Evolutionary conservation across 768 basidiomycete genomes (phyloP).

Genomic region (Hysterangium stoloniferum): DNA sequence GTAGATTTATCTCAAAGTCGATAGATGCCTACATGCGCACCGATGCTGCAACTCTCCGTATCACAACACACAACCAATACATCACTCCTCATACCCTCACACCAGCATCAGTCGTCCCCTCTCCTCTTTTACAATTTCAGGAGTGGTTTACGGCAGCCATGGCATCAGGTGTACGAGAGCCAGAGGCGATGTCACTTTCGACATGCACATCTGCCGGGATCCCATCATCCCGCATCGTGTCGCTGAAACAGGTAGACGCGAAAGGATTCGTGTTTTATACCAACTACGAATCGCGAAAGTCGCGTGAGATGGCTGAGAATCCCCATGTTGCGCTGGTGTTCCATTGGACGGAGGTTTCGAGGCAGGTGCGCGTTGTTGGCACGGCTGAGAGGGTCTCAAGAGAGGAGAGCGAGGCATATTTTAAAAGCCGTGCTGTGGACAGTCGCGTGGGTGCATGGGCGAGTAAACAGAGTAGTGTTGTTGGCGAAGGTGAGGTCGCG

Average conservation of each 20-base stretch:
- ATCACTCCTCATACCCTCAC: constrained; percentile 54
- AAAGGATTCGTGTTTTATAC: constrained; percentile 95
- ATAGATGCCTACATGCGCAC: constrained; percentile 5
- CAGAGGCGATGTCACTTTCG: constrained; percentile 81
- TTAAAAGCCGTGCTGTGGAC: constrained; percentile 69
- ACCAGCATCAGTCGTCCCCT: constrained; percentile 49
- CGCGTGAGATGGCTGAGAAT: constrained; percentile 66
- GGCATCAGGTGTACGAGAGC: constrained; percentile 57
- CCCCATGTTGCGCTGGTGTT: constrained; percentile 78
- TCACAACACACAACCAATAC: constrained; percentile 76
- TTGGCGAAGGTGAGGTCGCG: constrained; percentile 65
- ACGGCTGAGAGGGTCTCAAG: constrained; percentile 67
- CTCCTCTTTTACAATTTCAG: constrained; percentile 81
- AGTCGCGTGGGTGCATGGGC: constrained; percentile 92
- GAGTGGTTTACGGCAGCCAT: constrained; percentile 73
- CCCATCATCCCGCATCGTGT: constrained; percentile 83
- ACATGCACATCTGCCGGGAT: constrained; percentile 62
- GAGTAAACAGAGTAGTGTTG: constrained; percentile 76
- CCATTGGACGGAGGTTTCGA: constrained; percentile 84
- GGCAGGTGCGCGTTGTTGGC: constrained; percentile 79
- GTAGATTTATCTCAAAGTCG: too few species aligned
- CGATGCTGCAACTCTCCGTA: constrained; percentile 32
- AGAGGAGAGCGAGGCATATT: constrained; percentile 80
- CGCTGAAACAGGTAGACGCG: constrained; percentile 84
- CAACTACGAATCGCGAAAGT: constrained; percentile 93